Percentiles rank a stretch among this genome's conserved stretches.
phyloP scores from a whole-genome alignment of 2,329 filamentous ascomycete species.

The Aureobasidium sp. region DNA sequence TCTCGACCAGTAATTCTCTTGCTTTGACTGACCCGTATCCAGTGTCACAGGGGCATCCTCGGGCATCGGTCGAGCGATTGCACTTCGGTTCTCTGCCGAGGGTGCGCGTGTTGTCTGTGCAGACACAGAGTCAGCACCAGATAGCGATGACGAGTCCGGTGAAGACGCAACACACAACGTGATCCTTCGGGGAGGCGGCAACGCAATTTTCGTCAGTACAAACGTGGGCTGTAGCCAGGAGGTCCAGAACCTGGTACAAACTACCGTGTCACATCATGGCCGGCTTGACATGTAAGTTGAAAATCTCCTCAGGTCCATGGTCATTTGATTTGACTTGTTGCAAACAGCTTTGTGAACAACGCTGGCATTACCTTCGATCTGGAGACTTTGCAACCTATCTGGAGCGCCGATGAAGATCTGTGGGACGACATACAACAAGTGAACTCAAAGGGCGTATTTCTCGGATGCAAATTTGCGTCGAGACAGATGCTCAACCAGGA shows the following conservation, averaged over 20 bases:
- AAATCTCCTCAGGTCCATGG: background rate
- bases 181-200: conserved; percentile 6
- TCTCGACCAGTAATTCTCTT: background rate
- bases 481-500: conserved; percentile 34
- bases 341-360: conserved; percentile 29
- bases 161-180: conserved; percentile 11
- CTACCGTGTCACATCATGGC: conserved; percentile 11
- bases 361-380: conserved; percentile 32
- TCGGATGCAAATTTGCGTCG: conserved; percentile 34
- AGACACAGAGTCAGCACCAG: conserved; percentile 23
- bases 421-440: conserved; percentile 33
- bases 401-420: conserved; percentile 28
- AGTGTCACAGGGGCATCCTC: conserved; percentile 25
- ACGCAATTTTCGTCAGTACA: conserved; percentile 12
- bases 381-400: conserved; percentile 8
- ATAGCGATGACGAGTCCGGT: background rate
- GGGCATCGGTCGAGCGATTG: conserved; percentile 29
- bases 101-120: conserved; percentile 27
- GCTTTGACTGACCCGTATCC: background rate
- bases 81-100: conserved; percentile 25
- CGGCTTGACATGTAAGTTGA: conserved; percentile 15
- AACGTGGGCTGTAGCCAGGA: conserved; percentile 11
- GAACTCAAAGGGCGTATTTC: conserved; percentile 34
- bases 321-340: background rate
- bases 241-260: conserved; percentile 2